These are phyloP conservation scores for Alnus rubra DNA, from an alignment of 306 rosid species.

Conservation along the genomic window DNA sequence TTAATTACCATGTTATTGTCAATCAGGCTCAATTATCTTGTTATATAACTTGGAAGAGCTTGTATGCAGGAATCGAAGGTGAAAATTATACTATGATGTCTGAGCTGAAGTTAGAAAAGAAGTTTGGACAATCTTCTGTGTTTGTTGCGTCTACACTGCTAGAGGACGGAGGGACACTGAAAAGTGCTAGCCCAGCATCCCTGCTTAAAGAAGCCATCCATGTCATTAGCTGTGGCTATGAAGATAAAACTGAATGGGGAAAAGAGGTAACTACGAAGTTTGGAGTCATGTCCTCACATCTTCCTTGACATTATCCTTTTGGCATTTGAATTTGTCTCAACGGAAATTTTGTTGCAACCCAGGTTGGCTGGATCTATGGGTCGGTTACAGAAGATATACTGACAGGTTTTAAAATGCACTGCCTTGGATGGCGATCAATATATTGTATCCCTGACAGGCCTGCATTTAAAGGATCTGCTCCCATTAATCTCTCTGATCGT, in stretches of 20 bases:
- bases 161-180: slow-evolving; percentile 47
- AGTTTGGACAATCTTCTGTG: slow-evolving; percentile 68
- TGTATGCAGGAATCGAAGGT: slow-evolving; percentile 36
- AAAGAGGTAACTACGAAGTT: slow-evolving; percentile 54
- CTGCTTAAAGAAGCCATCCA: slow-evolving; percentile 74
- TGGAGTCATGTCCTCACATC: background rate
- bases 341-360: background rate
- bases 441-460: slow-evolving; percentile 56
- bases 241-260: slow-evolving; percentile 86
- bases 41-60: slow-evolving; percentile 17
- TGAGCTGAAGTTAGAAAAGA: slow-evolving; percentile 48
- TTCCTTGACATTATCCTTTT: background rate
- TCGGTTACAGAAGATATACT: slow-evolving; percentile 65
- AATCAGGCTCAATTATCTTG: background rate
- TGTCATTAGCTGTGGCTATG: slow-evolving; percentile 74
- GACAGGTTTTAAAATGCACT: slow-evolving; percentile 81
- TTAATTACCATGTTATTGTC: slow-evolving; percentile 1
- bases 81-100: slow-evolving; percentile 26
- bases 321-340: slow-evolving; percentile 1
- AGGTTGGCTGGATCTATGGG: slow-evolving; percentile 90
- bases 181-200: slow-evolving; percentile 47
- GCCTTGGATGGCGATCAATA: slow-evolving; percentile 82
- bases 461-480: slow-evolving; percentile 57
- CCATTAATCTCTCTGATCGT: slow-evolving; percentile 51
- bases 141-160: slow-evolving; percentile 57